phyloP scores from a whole-genome alignment of 192 early-diverging fungal genomes.

The Coemansia sp. region DNA sequence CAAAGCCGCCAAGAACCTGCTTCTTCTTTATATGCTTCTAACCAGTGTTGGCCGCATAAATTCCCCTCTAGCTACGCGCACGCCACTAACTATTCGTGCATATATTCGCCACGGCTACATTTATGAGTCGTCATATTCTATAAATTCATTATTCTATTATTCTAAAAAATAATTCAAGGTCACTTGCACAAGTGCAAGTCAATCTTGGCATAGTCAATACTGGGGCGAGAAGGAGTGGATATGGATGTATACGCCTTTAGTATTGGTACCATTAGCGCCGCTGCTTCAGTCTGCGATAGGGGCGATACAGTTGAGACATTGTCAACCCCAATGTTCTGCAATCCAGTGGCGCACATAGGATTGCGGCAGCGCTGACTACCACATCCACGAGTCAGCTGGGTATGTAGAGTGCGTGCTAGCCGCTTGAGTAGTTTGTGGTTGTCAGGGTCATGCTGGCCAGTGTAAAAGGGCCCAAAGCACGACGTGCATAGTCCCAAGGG shows the following conservation, averaged over 20 bases:
- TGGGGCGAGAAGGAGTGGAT: neutral
- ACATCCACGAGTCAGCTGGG: constrained; percentile 80
- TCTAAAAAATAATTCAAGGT: neutral
- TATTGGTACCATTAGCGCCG: constrained; percentile 30
- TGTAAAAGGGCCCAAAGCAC: constrained; percentile 86
- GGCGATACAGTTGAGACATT: neutral
- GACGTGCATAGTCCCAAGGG: constrained; percentile 64
- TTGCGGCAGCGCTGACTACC: constrained; percentile 69
- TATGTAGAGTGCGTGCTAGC: constrained; percentile 67
- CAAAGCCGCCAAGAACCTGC: constrained; percentile 12
- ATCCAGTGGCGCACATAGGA: constrained; percentile 46
- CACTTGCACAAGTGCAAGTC: constrained; percentile 40
- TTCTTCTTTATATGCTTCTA: constrained; percentile 41
- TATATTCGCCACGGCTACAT: neutral
- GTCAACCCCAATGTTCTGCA: constrained; percentile 2
- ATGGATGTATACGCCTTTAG: constrained; percentile 38
- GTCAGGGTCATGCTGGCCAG: constrained; percentile 71
- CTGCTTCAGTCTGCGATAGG: constrained; percentile 22
- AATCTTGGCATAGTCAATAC: constrained; percentile 31
- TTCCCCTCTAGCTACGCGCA: neutral
- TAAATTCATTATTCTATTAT: neutral
- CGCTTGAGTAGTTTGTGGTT: constrained; percentile 73
- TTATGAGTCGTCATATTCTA: neutral
- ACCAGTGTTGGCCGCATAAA: neutral
- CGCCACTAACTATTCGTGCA: neutral